Evolutionary conservation across 768 basidiomycete species (phyloP).

Genomic region (Lyophyllum semitale): DNA sequence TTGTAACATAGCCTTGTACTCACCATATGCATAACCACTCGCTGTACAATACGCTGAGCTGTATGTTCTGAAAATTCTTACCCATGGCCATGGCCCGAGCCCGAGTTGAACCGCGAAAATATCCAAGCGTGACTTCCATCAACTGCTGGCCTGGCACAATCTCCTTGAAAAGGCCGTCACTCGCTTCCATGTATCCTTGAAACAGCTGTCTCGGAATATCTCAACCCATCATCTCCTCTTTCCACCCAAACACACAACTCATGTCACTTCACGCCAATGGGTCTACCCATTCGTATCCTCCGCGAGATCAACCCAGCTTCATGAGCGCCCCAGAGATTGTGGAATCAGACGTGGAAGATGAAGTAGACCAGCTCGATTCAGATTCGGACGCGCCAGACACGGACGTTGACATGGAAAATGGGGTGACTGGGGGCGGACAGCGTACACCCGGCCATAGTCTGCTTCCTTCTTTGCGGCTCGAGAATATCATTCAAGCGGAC

Average conservation of each 20-base stretch:
- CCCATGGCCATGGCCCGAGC: too few relatives aligned
- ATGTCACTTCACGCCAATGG: conserved; percentile 10
- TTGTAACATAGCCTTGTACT: too few relatives aligned
- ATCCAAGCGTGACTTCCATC: conserved; percentile 11
- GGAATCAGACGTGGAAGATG: conserved; percentile 57
- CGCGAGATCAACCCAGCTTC: conserved; percentile 2
- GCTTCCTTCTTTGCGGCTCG: conserved; percentile 65
- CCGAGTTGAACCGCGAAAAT: conserved; percentile 3
- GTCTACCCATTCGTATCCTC: not conserved
- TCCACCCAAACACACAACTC: not conserved
- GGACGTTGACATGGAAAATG: conserved; percentile 29
- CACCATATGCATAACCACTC: too few relatives aligned
- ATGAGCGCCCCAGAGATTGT: conserved; percentile 19
- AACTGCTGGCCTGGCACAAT: conserved; percentile 6
- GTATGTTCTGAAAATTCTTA: too few relatives aligned
- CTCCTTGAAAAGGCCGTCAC: conserved; percentile 10
- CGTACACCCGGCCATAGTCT: conserved; percentile 68
- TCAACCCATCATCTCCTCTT: conserved; percentile 1
- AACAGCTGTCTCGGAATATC: conserved; percentile 7
- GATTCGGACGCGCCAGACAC: conserved; percentile 47
- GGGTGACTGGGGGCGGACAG: conserved; percentile 27
- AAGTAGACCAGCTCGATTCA: conserved; percentile 68
- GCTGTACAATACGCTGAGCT: not conserved
- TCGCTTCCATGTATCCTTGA: conserved; percentile 17
- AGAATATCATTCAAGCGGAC: conserved; percentile 80